Conservation (phyloP, 805 yeast genomes). For the Teunomyces kruisii region DNA sequence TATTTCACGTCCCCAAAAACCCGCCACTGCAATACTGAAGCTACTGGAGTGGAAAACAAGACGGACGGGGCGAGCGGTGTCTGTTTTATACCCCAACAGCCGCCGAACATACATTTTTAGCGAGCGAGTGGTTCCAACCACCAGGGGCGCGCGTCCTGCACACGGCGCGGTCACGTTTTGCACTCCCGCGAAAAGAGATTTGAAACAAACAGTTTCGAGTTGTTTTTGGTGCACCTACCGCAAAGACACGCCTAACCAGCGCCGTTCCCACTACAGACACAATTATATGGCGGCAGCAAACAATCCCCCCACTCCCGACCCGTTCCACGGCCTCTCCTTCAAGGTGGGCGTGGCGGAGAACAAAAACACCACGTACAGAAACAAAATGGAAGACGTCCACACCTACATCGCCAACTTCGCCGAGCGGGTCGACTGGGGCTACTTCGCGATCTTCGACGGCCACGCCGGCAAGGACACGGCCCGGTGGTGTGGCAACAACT, state of each 20-base stretch:
- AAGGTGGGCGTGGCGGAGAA: slow-evolving; percentile 91
- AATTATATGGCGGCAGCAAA: background rate
- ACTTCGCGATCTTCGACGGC: slow-evolving; percentile 94
- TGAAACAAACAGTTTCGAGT: background rate
- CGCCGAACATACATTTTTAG: no score
- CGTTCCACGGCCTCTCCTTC: slow-evolving; percentile 64
- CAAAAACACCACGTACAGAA: slow-evolving; percentile 74
- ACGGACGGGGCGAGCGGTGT: no score
- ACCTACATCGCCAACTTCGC: slow-evolving; percentile 90
- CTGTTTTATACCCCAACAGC: no score
- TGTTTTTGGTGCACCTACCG: background rate
- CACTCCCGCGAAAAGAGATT: background rate
- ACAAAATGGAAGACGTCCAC: slow-evolving; percentile 95
- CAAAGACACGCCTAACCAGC: no score
- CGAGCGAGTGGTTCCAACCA: no score
- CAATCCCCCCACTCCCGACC: slow-evolving; percentile 24
- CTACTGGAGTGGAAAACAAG: no score
- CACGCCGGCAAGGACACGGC: slow-evolving; percentile 95
- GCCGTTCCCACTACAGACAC: background rate
- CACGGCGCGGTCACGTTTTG: no score
- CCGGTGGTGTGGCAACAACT: slow-evolving; percentile 87
- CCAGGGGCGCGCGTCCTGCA: no score
- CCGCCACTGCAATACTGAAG: no score
- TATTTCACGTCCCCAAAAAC: no score
- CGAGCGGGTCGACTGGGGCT: slow-evolving; percentile 90